Evolutionary conservation across 108 stramenopile genomes (phyloP).

Genomic region (Cyclotella baltica): DNA sequence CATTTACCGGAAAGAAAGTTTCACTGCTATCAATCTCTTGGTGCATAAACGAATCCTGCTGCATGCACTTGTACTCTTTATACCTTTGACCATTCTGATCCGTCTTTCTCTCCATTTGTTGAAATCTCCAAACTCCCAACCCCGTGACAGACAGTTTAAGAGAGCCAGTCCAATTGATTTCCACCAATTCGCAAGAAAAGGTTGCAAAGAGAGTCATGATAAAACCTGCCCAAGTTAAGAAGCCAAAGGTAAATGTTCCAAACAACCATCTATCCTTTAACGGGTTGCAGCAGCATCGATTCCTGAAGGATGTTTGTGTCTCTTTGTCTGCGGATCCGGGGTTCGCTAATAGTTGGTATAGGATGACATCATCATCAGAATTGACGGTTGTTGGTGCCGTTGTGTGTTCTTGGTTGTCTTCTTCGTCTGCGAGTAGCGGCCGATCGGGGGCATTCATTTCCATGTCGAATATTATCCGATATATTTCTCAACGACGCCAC

Average conservation of each 20-base stretch:
- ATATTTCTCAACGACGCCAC: no score
- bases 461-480: no score
- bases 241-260: not conserved
- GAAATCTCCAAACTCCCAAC: conserved; percentile 37
- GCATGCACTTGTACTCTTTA: not conserved
- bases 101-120: not conserved
- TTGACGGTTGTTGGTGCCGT: not conserved
- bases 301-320: no score
- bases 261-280: not conserved
- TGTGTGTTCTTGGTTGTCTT: not conserved
- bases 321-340: not conserved
- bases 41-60: conserved; percentile 10
- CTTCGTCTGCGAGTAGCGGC: not conserved
- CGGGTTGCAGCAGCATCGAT: not conserved
- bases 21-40: conserved; percentile 17
- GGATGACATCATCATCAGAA: not conserved
- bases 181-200: conserved; percentile 31
- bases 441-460: not conserved
- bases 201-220: conserved; percentile 23
- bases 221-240: conserved; percentile 24
- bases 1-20: conserved; percentile 28
- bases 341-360: not conserved
- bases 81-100: not conserved
- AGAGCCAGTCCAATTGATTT: conserved; percentile 20
- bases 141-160: conserved; percentile 26